Evolutionary conservation across 2,329 filamentous ascomycete species (phyloP), one percentile per base, ranked within the genome.

Genomic region (Scedosporium boydii): DNA sequence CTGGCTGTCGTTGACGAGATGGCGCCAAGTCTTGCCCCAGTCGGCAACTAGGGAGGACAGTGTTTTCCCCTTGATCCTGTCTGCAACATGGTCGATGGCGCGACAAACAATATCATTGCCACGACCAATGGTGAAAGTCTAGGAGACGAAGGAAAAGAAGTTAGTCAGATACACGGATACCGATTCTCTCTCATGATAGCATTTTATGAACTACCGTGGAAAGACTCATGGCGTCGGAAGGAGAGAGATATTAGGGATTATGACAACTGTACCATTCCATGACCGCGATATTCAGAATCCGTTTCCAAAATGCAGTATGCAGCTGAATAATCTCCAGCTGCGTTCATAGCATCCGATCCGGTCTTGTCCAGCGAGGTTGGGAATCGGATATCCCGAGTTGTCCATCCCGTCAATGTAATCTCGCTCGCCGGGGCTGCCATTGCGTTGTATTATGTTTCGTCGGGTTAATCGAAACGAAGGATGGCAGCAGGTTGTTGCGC

Each of bases 331-430:
- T 96, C 91, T 65, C 91, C 90, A 2, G 92, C 91, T 3, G 90
- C 89, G 72, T 97, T 96, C 93, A 96, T 97, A 70, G 91, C 93
- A 83, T 97, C 93, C 7, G 91, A 96, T 70, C 92, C 92, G n/a
- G 91, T 96, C 79, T 93, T 95, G 77, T 96, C 91, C 65, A 97
- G 86, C 48, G 92, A 96, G n/a, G 92, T 97, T 74, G 88, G 88
- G 73, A 91, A 91, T 68, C 88, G 85, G 72, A 91, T 87, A 77
- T 91, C 88, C 71, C 87, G 82, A 64, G 87, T 89, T 67, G 77
- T 79, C 80, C 86, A 91, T 66, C 86, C 84, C 62, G 87, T 91
- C 71, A 91, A 90, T 63, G 85, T 90, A 69, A 91, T 80, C 68
- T 87, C 83, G 59, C 10, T 38, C 34, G 34, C 34, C 34, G 76